Conservation (phyloP, 169 alveolate genomes). For the Eimeria mitis region DNA sequence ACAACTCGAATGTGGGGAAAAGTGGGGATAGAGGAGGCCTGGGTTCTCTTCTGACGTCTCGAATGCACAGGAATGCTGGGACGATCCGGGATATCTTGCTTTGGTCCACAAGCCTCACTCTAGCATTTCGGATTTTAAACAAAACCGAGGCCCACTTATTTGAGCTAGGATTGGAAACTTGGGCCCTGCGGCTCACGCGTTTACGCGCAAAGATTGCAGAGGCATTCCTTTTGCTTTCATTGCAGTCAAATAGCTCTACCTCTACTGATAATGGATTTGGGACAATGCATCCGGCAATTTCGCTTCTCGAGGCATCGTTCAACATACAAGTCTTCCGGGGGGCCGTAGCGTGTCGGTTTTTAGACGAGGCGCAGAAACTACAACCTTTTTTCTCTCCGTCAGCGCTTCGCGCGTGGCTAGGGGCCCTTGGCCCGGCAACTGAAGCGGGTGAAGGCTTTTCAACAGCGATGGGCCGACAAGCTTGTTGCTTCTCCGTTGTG, state of each 20-base stretch:
- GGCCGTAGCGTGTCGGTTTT: conserved; percentile 49
- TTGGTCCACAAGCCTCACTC: conserved; percentile 54
- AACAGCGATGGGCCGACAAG: conserved; percentile 31
- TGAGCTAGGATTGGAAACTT: conserved; percentile 73
- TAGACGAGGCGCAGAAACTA: conserved; percentile 35
- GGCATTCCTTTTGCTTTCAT: conserved; percentile 38
- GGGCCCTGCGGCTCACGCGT: conserved; percentile 46
- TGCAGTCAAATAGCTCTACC: conserved; percentile 3
- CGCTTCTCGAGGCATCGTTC: conserved; percentile 64
- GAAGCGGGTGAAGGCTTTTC: conserved; percentile 30
- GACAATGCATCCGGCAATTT: conserved; percentile 63
- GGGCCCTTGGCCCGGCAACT: conserved; percentile 33
- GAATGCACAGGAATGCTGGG: neutral
- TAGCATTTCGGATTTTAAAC: conserved; percentile 36
- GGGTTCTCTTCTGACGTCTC: neutral
- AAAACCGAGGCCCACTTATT: conserved; percentile 29
- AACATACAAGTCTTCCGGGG: conserved; percentile 59
- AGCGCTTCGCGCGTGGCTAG: conserved; percentile 57
- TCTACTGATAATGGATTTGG: neutral
- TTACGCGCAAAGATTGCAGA: conserved; percentile 39
- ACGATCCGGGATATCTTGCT: conserved; percentile 1
- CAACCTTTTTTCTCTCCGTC: conserved; percentile 46
- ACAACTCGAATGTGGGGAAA: neutral
- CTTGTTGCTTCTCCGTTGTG: conserved; percentile 57
- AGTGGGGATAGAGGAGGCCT: neutral